A percentile compares a stretch with the other conserved stretches of the same genome.
phyloP scores from a whole-genome alignment of 2,329 filamentous ascomycete genomes.

The Geoglossum cookeanum region DNA sequence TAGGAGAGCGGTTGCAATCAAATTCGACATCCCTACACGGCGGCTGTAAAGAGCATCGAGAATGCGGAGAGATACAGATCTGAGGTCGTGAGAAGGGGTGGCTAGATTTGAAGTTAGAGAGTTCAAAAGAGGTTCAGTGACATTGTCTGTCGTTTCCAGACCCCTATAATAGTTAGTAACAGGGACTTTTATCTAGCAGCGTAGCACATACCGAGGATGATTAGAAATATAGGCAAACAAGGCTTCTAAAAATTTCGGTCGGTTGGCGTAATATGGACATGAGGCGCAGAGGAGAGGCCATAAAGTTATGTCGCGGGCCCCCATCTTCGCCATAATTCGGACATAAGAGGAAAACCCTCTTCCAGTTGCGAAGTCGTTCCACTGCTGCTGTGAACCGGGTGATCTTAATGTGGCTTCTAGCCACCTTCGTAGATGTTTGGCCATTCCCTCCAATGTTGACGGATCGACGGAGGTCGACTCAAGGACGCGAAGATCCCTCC shows the following conservation, averaged over 20 bases:
- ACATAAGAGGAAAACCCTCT: conserved; percentile 58
- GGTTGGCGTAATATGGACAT: conserved; percentile 37
- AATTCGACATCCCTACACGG: conserved; percentile 30
- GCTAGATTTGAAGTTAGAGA: conserved; percentile 56
- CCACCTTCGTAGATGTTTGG: not conserved
- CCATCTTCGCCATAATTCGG: conserved; percentile 38
- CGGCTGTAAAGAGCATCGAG: conserved; percentile 41
- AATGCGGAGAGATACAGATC: conserved; percentile 53
- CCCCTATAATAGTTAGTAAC: not conserved
- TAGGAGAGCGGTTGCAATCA: conserved; percentile 48
- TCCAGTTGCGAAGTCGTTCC: conserved; percentile 50
- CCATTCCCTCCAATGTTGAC: not conserved
- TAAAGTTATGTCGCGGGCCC: conserved; percentile 38
- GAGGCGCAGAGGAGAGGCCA: conserved; percentile 46
- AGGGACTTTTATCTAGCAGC: not conserved
- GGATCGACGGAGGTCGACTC: not conserved
- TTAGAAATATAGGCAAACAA: conserved; percentile 3
- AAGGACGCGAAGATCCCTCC: not conserved
- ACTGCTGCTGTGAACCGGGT: not conserved
- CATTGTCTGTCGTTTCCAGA: conserved; percentile 28
- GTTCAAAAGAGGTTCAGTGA: conserved; percentile 41
- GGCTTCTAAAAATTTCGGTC: conserved; percentile 11
- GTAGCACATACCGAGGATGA: not conserved
- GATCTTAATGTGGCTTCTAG: not conserved
- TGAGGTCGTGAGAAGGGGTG: conserved; percentile 53